These are phyloP conservation scores for Schizochytrium sp. DNA, from an alignment of 108 stramenopile genomes.

Conservation along the genomic window DNA sequence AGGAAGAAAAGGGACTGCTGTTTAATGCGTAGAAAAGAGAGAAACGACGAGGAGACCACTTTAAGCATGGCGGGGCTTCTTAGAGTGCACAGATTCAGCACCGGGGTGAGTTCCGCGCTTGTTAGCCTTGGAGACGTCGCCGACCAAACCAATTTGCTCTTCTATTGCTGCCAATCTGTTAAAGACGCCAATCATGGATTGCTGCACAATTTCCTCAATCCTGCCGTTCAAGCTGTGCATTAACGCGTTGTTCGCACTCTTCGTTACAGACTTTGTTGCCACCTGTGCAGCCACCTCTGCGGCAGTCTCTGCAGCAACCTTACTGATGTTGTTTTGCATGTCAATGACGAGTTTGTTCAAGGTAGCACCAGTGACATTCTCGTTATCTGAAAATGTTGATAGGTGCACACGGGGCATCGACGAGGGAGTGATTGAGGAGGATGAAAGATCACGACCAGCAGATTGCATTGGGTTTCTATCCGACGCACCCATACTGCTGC, in stretches of 20 bases:
- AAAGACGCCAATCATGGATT: not conserved
- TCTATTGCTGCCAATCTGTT: constrained; percentile 11
- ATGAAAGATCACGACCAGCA: constrained; percentile 5
- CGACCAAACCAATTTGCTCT: not conserved
- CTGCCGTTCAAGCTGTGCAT: not conserved
- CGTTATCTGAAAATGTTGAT: not conserved
- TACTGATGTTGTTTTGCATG: constrained; percentile 9
- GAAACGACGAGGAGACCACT: not conserved
- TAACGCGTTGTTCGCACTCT: not conserved
- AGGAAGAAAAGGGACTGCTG: too few species aligned
- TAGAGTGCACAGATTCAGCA: not conserved
- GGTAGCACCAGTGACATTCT: not conserved
- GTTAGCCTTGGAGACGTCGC: not conserved
- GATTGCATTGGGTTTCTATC: not conserved
- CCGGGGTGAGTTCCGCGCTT: not conserved
- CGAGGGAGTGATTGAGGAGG: not conserved
- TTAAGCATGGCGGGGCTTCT: constrained; percentile 23
- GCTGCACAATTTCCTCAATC: not conserved
- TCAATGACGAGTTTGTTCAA: constrained; percentile 7
- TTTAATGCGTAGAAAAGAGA: too few species aligned
- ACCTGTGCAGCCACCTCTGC: not conserved
- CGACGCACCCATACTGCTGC: not conserved
- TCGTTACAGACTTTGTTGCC: constrained; percentile 1
- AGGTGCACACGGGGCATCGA: not conserved
- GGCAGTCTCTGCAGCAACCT: constrained; percentile 18